Base-by-base conservation (phyloP, 768 basidiomycete species). In the Psilocybe cubensis region DNA sequence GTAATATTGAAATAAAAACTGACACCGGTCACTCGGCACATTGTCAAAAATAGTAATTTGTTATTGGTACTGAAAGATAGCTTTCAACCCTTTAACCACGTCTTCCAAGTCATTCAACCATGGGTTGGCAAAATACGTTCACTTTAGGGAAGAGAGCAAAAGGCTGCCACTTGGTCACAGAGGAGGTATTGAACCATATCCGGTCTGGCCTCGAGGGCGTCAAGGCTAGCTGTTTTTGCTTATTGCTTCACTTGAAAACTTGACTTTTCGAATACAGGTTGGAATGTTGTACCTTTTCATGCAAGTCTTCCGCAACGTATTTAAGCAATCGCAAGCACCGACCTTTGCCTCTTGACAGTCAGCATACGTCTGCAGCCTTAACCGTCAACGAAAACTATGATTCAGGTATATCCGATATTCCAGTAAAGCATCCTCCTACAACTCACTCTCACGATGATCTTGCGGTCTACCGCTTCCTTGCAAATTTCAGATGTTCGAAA, bases 81-180 rank as follows among this genome's bases (percentile, higher is more conserved):
- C n/a, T n/a, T n/a, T n/a, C n/a, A n/a, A n/a, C n/a, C 14, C 31
- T 38, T 47, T 23, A 21, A 47, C 45, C 9, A 47, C 45, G 9
- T 17, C 12, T 28, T 29, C 14, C 23, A 23, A 17, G 9, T 48
- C 20, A 17, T 48, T 24, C 23, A 17, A 49, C 18, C 31, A 96
- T 96, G 94, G 91, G 86, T 54, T 96, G 93, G 93, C 94, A 96
- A 70, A 92, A 86, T 70, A 87, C 87, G 4, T 95, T 96, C 63
- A 83, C 81, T 0, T 77, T 94, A 28, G 68, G 77, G 2, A 81
- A 70, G 56, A 72, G 72, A 28, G 65, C 75, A 7, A 82, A 84
- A 69, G 91, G 91, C 4, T 94, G 92, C 64, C 87, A 97, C 74
- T 81, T 97, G 14, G 79, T 97, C 42, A 96, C 94, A 2, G 79